Percentiles rank a stretch among this genome's conserved stretches.
phyloP scores from a whole-genome alignment of 2,329 filamentous ascomycete genomes.

The Aspergillus ochraceus region DNA sequence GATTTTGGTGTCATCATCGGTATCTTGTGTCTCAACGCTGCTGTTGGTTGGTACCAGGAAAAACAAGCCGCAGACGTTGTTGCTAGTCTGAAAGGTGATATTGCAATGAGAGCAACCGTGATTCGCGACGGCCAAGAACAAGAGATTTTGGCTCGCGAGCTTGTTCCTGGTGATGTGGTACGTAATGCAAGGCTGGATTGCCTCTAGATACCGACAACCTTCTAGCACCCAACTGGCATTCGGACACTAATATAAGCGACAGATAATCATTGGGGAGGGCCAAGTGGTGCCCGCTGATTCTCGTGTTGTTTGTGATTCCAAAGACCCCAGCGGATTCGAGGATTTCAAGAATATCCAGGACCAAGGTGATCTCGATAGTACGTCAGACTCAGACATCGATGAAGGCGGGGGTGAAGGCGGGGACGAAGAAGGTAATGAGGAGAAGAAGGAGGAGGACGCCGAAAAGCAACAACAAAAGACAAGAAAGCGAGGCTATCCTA shows the following conservation, averaged over 20 bases:
- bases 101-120: conserved; percentile 70
- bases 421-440: conserved; percentile 46
- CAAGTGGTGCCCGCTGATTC: conserved; percentile 68
- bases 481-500: conserved; percentile 56
- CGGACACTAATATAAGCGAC: conserved; percentile 18
- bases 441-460: conserved; percentile 15
- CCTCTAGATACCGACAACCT: background rate
- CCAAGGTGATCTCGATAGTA: conserved; percentile 57
- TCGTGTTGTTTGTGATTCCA: conserved; percentile 71
- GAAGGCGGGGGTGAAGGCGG: conserved; percentile 50
- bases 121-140: conserved; percentile 66
- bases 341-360: conserved; percentile 65
- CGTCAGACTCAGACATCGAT: conserved; percentile 55
- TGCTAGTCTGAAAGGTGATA: conserved; percentile 73
- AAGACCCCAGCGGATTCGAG: conserved; percentile 65
- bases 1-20: conserved; percentile 77
- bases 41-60: conserved; percentile 79
- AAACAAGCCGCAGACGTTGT: conserved; percentile 79
- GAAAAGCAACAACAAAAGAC: conserved; percentile 13
- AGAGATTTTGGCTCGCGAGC: conserved; percentile 68
- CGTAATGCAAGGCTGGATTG: conserved; percentile 29
- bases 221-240: background rate
- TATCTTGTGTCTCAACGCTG: conserved; percentile 71
- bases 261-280: conserved; percentile 71
- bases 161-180: conserved; percentile 76